phyloP scores from a whole-genome alignment of 495 filamentous ascomycete genomes.

The Penicillium parvum region DNA sequence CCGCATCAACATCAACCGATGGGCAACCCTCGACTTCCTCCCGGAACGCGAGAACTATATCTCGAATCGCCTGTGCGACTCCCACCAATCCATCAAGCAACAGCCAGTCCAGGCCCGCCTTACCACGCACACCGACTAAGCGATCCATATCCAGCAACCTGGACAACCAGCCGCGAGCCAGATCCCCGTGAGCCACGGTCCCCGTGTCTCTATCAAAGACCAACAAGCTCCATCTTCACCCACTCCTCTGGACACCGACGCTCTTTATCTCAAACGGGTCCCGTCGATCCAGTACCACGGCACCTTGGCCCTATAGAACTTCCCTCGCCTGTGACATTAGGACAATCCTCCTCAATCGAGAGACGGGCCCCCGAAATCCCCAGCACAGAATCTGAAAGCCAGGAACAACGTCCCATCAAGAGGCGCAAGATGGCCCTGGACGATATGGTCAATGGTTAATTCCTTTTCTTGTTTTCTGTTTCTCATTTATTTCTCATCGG shows the following conservation, averaged over 20 bases:
- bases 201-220: slow-evolving; percentile 15
- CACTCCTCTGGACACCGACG: slow-evolving; percentile 20
- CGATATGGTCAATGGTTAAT: slow-evolving; percentile 45
- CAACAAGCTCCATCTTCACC: slow-evolving; percentile 29
- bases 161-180: slow-evolving; percentile 28
- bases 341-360: slow-evolving; percentile 14
- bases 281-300: slow-evolving; percentile 24
- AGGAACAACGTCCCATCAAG: slow-evolving; percentile 59
- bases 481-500: neutral
- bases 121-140: slow-evolving; percentile 36
- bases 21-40: slow-evolving; percentile 22
- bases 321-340: slow-evolving; percentile 14
- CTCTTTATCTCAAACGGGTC: slow-evolving; percentile 20
- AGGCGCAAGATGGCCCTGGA: slow-evolving; percentile 60
- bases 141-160: slow-evolving; percentile 35
- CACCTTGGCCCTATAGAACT: slow-evolving; percentile 22
- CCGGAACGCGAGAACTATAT: slow-evolving; percentile 32
- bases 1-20: too few relatives aligned
- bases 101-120: slow-evolving; percentile 18
- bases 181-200: slow-evolving; percentile 20
- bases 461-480: slow-evolving; percentile 3
- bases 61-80: slow-evolving; percentile 39
- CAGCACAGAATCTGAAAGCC: slow-evolving; percentile 18
- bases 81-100: slow-evolving; percentile 39
- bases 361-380: slow-evolving; percentile 13